Evolutionary conservation across 2,329 filamentous ascomycete species (phyloP), one percentile per base, ranked within the genome.

Genomic region (Penicillium sp.): DNA sequence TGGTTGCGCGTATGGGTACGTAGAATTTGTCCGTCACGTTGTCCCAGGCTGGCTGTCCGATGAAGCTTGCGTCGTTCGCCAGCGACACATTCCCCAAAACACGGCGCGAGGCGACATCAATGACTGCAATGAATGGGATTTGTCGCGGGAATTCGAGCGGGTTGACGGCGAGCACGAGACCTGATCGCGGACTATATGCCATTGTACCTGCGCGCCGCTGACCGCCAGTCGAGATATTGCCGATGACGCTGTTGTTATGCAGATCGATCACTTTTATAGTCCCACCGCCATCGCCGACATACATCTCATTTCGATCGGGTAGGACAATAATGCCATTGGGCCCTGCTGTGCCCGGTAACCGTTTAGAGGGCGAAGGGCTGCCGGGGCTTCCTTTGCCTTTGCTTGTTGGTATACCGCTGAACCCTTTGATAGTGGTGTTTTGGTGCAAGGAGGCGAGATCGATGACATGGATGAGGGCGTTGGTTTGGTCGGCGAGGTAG

Each of bases 401-500:
- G 11, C 26, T 16, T 18, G 12, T 3, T 11, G 20, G 9, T 21
- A 38, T n/a, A n/a, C 47, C 38, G 3, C 23, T 24, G 18, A 56
- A 46, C 5, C 47, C 38, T 7, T 14, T 43, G n/a, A 51, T 51
- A 6, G 47, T 50, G 21, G 11, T 23, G 14, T 8, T 38, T 8
- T 50, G 46, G 11, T 23, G 28, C 18, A n/a, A 2, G 9, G 24
- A 20, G 1, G 21, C 20, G 21, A 56, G n/a, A 11, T 46, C 18
- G n/a, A 52, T 51, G 20, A 51, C 42, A 26, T 47, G 47, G 14
- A 52, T 24, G 11, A 47, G 18, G 3, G 11, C 30, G 9, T 38
- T 45, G 24, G 11, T 23, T 33, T 35, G 46, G 47, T 45, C 47
- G 12, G 35, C 33, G 5, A 56, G 46, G 18, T 56, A 55, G 46